A percentile compares a stretch with the other conserved stretches of the same genome.
Evolutionary conservation across 2,329 filamentous ascomycete genomes (phyloP).

Genomic region (Lasiodiplodia gonubiensis): DNA sequence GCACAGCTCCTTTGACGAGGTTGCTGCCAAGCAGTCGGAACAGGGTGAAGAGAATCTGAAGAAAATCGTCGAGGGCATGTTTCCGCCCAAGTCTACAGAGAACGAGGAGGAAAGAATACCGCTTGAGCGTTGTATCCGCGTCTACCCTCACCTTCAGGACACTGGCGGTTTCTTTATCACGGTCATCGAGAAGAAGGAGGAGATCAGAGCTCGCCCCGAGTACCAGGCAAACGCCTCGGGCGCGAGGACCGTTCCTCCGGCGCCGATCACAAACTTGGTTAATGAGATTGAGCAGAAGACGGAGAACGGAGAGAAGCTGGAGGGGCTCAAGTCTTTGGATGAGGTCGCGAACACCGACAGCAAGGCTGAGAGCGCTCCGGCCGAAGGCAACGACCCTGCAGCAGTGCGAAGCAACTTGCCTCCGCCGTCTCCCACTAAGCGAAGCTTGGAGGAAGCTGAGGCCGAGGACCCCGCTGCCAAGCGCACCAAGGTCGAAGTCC

Average conservation of each 20-base stretch:
- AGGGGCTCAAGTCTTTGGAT: constrained; percentile 41
- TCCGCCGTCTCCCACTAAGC: constrained; percentile 41
- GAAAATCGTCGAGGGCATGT: constrained; percentile 81
- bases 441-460: constrained; percentile 48
- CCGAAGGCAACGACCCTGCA: constrained; percentile 33
- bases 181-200: constrained; percentile 87
- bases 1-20: constrained; percentile 82
- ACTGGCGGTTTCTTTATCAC: constrained; percentile 98
- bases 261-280: constrained; percentile 39
- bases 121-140: constrained; percentile 86
- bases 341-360: constrained; percentile 7
- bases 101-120: constrained; percentile 68
- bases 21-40: constrained; percentile 71
- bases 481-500: constrained; percentile 42
- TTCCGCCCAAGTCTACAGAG: constrained; percentile 65
- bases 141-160: constrained; percentile 95
- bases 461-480: constrained; percentile 39
- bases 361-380: constrained; percentile 21
- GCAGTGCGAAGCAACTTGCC: constrained; percentile 34
- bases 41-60: constrained; percentile 58
- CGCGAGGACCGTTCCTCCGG: constrained; percentile 15
- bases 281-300: constrained; percentile 47
- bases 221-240: constrained; percentile 8
- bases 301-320: constrained; percentile 34
- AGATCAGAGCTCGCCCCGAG: constrained; percentile 60